These are phyloP conservation scores for Adansonia gregorii DNA, from an alignment of 441 rosid species.

Conservation along the genomic window DNA sequence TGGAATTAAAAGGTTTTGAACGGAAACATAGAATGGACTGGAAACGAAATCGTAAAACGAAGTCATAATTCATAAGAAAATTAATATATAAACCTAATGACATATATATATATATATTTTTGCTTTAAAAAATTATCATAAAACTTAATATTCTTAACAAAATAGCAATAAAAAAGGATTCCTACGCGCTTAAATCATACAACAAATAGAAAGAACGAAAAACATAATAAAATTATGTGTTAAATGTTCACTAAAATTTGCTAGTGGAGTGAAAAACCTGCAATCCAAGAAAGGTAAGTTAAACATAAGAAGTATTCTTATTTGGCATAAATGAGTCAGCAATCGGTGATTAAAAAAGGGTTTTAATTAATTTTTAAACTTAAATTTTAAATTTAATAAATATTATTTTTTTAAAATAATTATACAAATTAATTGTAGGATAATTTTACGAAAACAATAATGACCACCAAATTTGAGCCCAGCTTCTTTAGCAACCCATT, in stretches of 20 bases:
- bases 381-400: not conserved
- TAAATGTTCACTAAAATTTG: not conserved
- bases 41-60: not conserved
- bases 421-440: no score
- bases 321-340: not conserved
- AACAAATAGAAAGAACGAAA: not conserved
- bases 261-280: not conserved
- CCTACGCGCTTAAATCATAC: not conserved
- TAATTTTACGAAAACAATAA: not conserved
- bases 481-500: constrained; percentile 39
- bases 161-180: not conserved
- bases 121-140: not conserved
- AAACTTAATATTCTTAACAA: not conserved
- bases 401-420: not conserved
- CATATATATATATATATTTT: no score
- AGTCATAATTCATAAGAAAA: no score
- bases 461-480: constrained; percentile 44
- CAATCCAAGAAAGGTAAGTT: not conserved
- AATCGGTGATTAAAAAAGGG: no score
- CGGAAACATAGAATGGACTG: not conserved
- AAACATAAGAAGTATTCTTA: no score
- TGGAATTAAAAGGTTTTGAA: not conserved
- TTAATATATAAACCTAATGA: no score
- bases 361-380: no score
- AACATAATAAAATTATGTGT: not conserved